Base-by-base conservation (phyloP, 495 filamentous ascomycete species). In the Podospora anserina region DNA sequence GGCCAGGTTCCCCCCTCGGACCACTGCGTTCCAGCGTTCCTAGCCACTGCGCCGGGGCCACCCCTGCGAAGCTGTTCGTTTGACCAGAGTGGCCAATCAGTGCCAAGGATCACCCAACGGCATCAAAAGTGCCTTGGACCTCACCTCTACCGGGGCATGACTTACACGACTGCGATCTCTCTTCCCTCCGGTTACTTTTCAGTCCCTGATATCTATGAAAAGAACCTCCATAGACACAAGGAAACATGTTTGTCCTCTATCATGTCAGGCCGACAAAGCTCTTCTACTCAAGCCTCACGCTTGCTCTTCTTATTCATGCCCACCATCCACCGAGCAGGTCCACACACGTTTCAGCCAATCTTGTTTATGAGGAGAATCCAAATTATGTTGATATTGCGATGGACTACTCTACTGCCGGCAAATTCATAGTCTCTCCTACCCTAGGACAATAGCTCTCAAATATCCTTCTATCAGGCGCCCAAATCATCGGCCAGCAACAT, bases 81-180 rank as follows among this genome's bases (percentile, higher is more conserved):
- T 30, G 69, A 61, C 56, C 55, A 62, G 61, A 44, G 32, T 66
- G 69, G 66, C 69, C 66, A 65, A 62, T 71, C 27, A 55, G 62
- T n/a, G 66, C 66, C 61, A 55, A 70, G 65, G 23, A 13, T 16
- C 23, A 28, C 59, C 30, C 30, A 61, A 26, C 59, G 59, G 59
- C 59, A 28, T 13, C 59, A 20, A 20, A 20, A 27, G 16, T 58
- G 56, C 6, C 7, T 16, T 49, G 39, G 39, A 49, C 39, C 39
- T 49, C 39, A 49, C 39, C 9, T 49, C 39, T 49, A 49, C 9
- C 39, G 39, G 39, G 39, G 39, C 30, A 32, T 7, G 30, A 32
- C 30, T 32, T 32, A 32, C 30, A 32, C 30, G 4, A 32, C 30
- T 32, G 4, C 4, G 30, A 5, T 32, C 7, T 32, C 30, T 32